Conservation (phyloP, 106 monocot genomes). For the Apostasia shenzhenica region DNA sequence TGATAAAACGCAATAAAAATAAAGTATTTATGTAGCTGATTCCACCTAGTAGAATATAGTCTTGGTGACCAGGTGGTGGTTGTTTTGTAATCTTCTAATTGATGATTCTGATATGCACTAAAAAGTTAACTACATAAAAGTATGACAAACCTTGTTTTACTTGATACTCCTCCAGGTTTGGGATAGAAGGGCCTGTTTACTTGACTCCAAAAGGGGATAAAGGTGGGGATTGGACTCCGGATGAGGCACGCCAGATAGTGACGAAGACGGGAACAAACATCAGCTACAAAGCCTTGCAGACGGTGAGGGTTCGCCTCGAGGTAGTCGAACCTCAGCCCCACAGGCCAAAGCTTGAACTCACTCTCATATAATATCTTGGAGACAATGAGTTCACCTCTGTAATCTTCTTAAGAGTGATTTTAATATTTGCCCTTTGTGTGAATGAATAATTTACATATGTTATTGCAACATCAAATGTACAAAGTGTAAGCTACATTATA, state of each 20-base stretch:
- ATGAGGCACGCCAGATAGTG: slow-evolving; percentile 77
- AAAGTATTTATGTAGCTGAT: too few relatives aligned
- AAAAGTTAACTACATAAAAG: background rate
- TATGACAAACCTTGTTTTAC: background rate
- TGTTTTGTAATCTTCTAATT: background rate
- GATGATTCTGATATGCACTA: background rate
- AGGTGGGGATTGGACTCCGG: slow-evolving; percentile 64
- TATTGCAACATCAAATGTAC: too few relatives aligned
- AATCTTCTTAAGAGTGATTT: too few relatives aligned
- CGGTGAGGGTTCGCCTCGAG: slow-evolving; percentile 85
- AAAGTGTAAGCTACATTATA: too few relatives aligned
- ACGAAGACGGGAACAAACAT: slow-evolving; percentile 47
- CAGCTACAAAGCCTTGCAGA: slow-evolving; percentile 52
- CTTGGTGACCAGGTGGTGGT: too few relatives aligned
- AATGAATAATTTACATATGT: too few relatives aligned
- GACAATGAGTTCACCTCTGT: too few relatives aligned
- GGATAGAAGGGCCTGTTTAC: slow-evolving; percentile 92
- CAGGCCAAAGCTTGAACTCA: slow-evolving; percentile 91
- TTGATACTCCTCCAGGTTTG: slow-evolving; percentile 49
- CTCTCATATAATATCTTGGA: slow-evolving; percentile 26
- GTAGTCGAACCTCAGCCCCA: slow-evolving; percentile 90
- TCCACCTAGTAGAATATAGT: too few relatives aligned
- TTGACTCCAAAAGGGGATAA: slow-evolving; percentile 66
- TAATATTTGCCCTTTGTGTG: too few relatives aligned
- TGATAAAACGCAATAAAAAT: too few relatives aligned